Evolutionary conservation across 331 rosid genomes (phyloP).

Genomic region (Saraca asoca): DNA sequence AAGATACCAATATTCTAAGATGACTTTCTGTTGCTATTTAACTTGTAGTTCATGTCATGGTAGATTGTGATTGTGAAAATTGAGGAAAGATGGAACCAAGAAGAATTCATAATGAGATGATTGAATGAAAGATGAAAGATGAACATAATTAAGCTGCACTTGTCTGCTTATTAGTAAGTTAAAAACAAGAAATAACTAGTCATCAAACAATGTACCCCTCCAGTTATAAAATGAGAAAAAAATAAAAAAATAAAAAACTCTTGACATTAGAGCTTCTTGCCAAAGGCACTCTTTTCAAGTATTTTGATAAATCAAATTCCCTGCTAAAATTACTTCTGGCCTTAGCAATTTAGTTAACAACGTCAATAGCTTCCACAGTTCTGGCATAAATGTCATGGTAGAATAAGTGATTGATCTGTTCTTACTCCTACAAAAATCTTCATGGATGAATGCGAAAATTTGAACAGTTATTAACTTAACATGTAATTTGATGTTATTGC

Average conservation of each 20-base stretch:
- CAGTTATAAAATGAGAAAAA: constrained; percentile 16
- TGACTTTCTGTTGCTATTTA: constrained; percentile 13
- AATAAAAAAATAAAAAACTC: neutral
- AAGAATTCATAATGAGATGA: neutral
- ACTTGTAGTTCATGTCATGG: constrained; percentile 5
- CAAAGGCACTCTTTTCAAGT: neutral
- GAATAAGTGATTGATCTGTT: constrained; percentile 8
- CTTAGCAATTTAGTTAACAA: constrained; percentile 3
- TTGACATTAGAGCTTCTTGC: neutral
- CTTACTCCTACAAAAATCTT: constrained; percentile 19
- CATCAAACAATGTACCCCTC: neutral
- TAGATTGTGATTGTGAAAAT: neutral
- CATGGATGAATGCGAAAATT: constrained; percentile 19
- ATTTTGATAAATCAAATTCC: neutral
- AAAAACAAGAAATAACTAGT: neutral
- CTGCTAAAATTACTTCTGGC: neutral
- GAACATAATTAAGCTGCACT: neutral
- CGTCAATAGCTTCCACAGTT: neutral
- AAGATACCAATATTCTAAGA: constrained; percentile 16
- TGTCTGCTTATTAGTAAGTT: constrained; percentile 5
- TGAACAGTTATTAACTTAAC: neutral
- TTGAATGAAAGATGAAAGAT: constrained; percentile 10
- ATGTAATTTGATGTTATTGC: constrained; percentile 12
- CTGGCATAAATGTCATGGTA: neutral
- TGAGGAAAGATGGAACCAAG: constrained; percentile 5